Conservation (phyloP, 306 rosid species). For the Cucumis sativus region Cucumber_9930_V3 NC_026660.2:20962501-20963000, state of each 20-base stretch:
- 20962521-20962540: neutral
- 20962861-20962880: neutral
- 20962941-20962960: conserved; percentile 80
- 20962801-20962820: neutral
- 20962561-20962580: neutral
- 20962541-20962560: neutral
- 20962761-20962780: too few relatives aligned
- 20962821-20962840: neutral
- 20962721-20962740: too few relatives aligned
- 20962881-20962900: neutral
- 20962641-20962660: too few relatives aligned
- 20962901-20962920: conserved; percentile 93
- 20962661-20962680: too few relatives aligned
- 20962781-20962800: too few relatives aligned
- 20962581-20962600: neutral
- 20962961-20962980: conserved; percentile 21
- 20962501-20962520: neutral
- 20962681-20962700: too few relatives aligned
- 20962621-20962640: too few relatives aligned
- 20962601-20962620: neutral
- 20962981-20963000: neutral
- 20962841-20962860: neutral
- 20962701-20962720: too few relatives aligned
- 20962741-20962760: too few relatives aligned
- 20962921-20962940: conserved; percentile 69